Conservation (phyloP, 768 basidiomycete genomes). For the Bullera alba region DNA sequence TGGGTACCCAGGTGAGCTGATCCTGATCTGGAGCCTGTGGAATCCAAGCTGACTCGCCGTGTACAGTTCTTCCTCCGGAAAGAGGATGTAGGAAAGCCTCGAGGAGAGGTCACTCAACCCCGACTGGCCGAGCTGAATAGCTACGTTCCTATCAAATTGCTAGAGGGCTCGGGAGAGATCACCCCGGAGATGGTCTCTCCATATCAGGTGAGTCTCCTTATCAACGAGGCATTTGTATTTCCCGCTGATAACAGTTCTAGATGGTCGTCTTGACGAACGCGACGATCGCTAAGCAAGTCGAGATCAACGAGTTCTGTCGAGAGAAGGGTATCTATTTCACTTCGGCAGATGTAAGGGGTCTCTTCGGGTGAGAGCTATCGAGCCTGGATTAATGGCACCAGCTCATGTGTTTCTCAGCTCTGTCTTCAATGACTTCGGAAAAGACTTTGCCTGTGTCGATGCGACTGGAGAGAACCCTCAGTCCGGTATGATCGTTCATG, state of each 20-base stretch:
- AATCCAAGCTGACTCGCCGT: background rate
- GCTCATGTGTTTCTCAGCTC: conserved; percentile 52
- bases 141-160: conserved; percentile 85
- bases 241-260: conserved; percentile 47
- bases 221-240: background rate
- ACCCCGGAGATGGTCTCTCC: conserved; percentile 72
- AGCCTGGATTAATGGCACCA: background rate
- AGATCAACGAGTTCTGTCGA: conserved; percentile 95
- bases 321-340: conserved; percentile 83
- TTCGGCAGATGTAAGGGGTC: conserved; percentile 78
- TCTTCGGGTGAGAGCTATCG: conserved; percentile 75
- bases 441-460: conserved; percentile 90
- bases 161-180: conserved; percentile 72
- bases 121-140: conserved; percentile 88
- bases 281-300: conserved; percentile 71
- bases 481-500: conserved; percentile 88
- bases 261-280: conserved; percentile 82
- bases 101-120: conserved; percentile 78
- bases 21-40: background rate
- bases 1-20: conserved; percentile 71
- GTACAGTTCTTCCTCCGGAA: conserved; percentile 87
- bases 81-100: conserved; percentile 77
- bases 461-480: conserved; percentile 95
- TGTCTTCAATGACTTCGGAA: conserved; percentile 93
- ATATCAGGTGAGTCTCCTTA: conserved; percentile 62